phyloP scores from a whole-genome alignment of 257 asterid genomes.

The Solanum corneliomulleri region DNA sequence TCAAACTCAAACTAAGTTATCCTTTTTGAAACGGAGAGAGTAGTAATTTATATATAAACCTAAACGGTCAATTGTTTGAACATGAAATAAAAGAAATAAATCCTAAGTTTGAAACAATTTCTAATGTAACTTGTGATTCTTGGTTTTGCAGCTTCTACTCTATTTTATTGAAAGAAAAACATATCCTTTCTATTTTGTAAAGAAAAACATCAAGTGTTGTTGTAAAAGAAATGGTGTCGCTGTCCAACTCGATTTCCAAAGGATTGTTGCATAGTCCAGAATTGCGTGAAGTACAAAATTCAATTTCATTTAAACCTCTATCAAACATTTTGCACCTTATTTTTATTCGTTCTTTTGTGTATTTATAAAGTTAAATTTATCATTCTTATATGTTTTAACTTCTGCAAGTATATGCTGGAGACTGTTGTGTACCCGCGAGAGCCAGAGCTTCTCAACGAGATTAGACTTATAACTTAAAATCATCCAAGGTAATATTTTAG shows the following conservation, averaged over 20 bases:
- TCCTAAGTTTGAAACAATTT: not conserved
- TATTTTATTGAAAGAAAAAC: not conserved
- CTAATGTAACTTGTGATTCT: not conserved
- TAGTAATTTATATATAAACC: too few relatives aligned
- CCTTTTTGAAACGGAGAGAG: too few relatives aligned
- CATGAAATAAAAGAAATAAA: too few relatives aligned
- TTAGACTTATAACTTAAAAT: slow-evolving; percentile 26
- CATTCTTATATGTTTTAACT: too few relatives aligned
- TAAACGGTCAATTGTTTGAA: too few relatives aligned
- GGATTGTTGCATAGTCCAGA: not conserved
- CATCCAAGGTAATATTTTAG: slow-evolving; percentile 22
- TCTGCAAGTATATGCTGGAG: not conserved
- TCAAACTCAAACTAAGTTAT: too few relatives aligned
- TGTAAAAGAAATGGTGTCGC: not conserved
- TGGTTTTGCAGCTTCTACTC: not conserved
- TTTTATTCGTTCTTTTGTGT: not conserved
- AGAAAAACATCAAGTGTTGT: not conserved
- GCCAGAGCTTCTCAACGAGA: slow-evolving; percentile 31
- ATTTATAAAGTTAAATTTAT: not conserved
- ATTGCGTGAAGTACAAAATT: not conserved
- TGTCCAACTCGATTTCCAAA: not conserved
- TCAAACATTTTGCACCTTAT: too few relatives aligned
- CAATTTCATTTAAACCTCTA: too few relatives aligned
- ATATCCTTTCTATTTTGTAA: not conserved
- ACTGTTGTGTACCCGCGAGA: not conserved